A percentile compares a stretch with the other conserved stretches of the same genome.
These are phyloP conservation scores for Globisporangium parvum DNA, from an alignment of 352 stramenopile genomes.

Conservation along the genomic window DNA sequence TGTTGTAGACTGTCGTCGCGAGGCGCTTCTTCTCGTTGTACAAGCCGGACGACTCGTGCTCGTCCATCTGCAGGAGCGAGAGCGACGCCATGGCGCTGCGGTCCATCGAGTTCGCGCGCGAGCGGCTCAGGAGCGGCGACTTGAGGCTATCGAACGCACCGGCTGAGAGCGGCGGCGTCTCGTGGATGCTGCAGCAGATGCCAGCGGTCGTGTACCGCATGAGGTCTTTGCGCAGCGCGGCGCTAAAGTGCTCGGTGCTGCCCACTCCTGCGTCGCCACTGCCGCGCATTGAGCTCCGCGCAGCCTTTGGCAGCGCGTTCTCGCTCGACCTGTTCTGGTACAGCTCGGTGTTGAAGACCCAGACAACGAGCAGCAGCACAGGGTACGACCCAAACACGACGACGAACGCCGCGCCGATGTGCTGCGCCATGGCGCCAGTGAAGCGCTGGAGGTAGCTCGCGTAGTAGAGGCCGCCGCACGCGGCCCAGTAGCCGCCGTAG, in stretches of 20 bases:
- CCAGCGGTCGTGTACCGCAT: conserved; percentile 84
- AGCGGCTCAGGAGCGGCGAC: conserved; percentile 34
- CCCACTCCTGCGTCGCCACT: conserved; percentile 12
- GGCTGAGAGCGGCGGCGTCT: conserved; percentile 23
- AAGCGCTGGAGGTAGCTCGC: conserved; percentile 62
- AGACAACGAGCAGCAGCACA: conserved; percentile 62
- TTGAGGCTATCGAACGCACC: conserved; percentile 25
- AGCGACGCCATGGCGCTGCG: conserved; percentile 33
- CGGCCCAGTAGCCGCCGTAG: conserved; percentile 61
- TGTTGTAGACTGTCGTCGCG: conserved; percentile 78
- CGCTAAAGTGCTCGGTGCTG: conserved; percentile 75
- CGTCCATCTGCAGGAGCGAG: conserved; percentile 61
- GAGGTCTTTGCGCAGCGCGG: conserved; percentile 70
- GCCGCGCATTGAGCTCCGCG: conserved; percentile 27
- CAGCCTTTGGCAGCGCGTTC: conserved; percentile 54
- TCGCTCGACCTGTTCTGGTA: conserved; percentile 73
- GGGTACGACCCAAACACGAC: conserved; percentile 74
- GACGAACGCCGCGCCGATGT: conserved; percentile 51
- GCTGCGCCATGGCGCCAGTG: conserved; percentile 44
- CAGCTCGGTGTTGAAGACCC: conserved; percentile 79
- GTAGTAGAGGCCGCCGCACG: conserved; percentile 70
- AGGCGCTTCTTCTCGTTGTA: conserved; percentile 84
- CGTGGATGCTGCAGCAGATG: conserved; percentile 73
- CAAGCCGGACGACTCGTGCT: conserved; percentile 38
- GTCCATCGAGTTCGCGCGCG: conserved; percentile 31